Base-by-base conservation (phyloP, 129 eudicot genomes). In the Chrysanthemum lavandulifolium region DNA sequence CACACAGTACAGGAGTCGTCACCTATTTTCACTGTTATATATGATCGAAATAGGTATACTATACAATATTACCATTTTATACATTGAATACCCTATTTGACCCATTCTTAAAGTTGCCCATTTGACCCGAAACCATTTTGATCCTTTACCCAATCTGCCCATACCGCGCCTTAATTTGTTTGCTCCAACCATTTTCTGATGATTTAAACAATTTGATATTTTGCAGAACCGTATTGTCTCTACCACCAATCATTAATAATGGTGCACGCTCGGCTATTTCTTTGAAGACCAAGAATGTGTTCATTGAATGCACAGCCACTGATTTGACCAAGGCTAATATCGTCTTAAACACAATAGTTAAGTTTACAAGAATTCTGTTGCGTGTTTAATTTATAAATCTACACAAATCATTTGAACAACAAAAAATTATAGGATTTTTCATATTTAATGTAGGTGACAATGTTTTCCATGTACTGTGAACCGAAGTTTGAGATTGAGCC, bases 271-370 rank as follows among this genome's bases (percentile, higher is more conserved):
- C 98, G 2, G 98, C 98, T 48, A 90, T 94, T 78, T 74, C 86
- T 49, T 74, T 90, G 63, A 84, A 86, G 86, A 90, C 98, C 81
- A 90, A 81, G 84, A 90, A 94, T 59, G 93, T 94, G 65, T 90
- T 94, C 77, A 90, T 94, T 51, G 98, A 94, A 65, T 87, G 98
- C 88, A 94, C 98, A 65, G 98, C 98, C 71, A 94, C 97, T 55
- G 98, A 94, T 80, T 84, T 90, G 78, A 94, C 98, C 3, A 94
- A 87, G 69, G 98, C 98, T 78, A 94, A 87, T 40, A 84, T 94
- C 73, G 98, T 94, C 33, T 82, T 94, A 76, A 94, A 90, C 91
- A 94, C 98, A 73, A 76, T 94, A 93, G 98, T 94, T 73, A 68
- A 62, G 40, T 53, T 47, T 60, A 31, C 29, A 76, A 49, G 55